Base-by-base conservation (phyloP, 1,284 basidiomycete genomes). In the Sporisorium iseilematis-ciliati region DNA sequence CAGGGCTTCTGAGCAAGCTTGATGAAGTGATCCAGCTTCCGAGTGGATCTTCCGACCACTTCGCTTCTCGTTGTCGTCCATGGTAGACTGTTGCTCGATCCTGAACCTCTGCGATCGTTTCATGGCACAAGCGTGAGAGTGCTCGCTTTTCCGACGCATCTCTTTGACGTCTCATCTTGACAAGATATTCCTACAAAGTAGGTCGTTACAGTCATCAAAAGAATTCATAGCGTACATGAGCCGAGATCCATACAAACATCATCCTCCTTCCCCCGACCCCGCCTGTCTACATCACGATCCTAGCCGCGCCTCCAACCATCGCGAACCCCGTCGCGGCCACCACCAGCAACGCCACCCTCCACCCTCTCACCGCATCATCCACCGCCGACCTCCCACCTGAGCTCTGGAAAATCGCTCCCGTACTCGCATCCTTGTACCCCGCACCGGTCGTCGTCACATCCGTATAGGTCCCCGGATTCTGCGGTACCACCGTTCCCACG, bases 321-420 rank as follows among this genome's bases (percentile, higher is more conserved):
- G 59, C 65, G 26, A 74, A 10, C 11, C 40, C 57, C 0, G 60
- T 65, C 25, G 31, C 52, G 18, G 46, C 33, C 35, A 68, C 21
- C 18, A 61, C 33, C 7, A 65, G 2, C 6, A 18, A n/a, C 3
- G 49, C 56, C 6, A 66, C 18, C 25, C 26, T 59, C 62, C 62
- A 65, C 0, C 57, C 68, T 11, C 21, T 61, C 45, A 62, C 7
- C 4, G 69, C 60, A 10, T 58, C 64, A 6, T 67, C 53, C n/a
- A 67, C 46, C 10, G 23, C 26, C 41, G 52, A 52, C 20, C 48
- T 59, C 10, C 60, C 58, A 0, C 21, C 66, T 1, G 50, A 56
- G 25, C 58, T 63, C 52, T 72, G 61, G 41, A 77, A 79, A 31
- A 77, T 77, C 7, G 63, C 66, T 1, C 77, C 77, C 3, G 77